Base-by-base conservation (phyloP, 441 rosid genomes). In the Corymbia calophylla region DNA sequence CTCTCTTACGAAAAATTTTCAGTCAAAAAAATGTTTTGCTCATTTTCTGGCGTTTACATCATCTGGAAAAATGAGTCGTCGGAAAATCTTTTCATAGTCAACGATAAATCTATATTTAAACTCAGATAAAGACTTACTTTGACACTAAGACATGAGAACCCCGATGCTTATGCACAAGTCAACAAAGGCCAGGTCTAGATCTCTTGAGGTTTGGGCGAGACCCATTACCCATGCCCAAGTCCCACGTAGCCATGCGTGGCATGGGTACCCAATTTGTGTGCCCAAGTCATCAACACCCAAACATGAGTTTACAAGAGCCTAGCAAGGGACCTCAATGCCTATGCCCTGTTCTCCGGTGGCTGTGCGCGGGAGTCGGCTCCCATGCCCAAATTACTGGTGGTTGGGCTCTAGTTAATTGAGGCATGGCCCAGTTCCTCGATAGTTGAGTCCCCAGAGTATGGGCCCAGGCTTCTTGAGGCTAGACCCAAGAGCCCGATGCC, bases 311-410 rank as follows among this genome's bases (percentile, higher is more conserved):
- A 14, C 1, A 64, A 0, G n/a, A 18, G 18, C 70, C 17, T 14
- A 4, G 35, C 32, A 64, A 64, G 70, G 35, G 35, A 64, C 70
- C 70, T 64, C 70, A n/a, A 2, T 64, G 70, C 35, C 0, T 0
- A 0, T 64, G 35, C 18, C 9, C 32, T 0, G 4, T 64, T 64
- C 35, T 16, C 32, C 9, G 4, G 7, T 0, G 2, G 9, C 0
- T 29, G 2, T 29, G 32, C 70, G 5, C 2, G 0, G 31, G n/a
- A n/a, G 18, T 64, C 0, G 0, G 16, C 19, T 64, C 19, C 70
- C 70, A n/a, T 14, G 19, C 35, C 19, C 70, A 64, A n/a, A 29
- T n/a, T 35, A 64, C 9, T 14, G n/a, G 70, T 4, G 18, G 18
- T 64, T 64, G 5, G 32, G 35, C n/a, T 14, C 18, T 3, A 7